phyloP scores from a whole-genome alignment of 2,329 filamentous ascomycete genomes.

The Botrytis paeoniae region DNA sequence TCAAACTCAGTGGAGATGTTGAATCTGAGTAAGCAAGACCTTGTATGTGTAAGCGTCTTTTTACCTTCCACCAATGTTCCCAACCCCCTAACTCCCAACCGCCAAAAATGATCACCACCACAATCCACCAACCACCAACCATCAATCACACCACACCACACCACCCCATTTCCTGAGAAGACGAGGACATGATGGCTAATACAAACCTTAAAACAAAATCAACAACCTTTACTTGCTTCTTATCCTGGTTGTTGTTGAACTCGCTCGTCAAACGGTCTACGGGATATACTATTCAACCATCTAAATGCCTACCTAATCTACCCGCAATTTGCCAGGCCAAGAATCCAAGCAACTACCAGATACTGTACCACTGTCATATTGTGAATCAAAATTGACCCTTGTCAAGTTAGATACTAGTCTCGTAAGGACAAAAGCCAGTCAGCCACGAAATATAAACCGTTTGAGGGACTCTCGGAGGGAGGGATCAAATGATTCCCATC shows the following conservation, averaged over 20 bases:
- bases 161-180: not conserved
- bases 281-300: not conserved
- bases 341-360: slow-evolving; percentile 1
- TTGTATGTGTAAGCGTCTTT: slow-evolving; percentile 18
- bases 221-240: not conserved
- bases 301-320: not conserved
- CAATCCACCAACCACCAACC: slow-evolving; percentile 4
- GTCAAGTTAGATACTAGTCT: not conserved
- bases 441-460: slow-evolving; percentile 10
- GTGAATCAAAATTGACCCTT: slow-evolving; percentile 8
- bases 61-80: not conserved
- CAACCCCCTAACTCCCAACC: slow-evolving; percentile 3
- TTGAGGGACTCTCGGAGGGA: not conserved
- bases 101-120: not conserved
- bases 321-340: not conserved
- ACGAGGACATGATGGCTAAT: not conserved
- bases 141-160: not conserved
- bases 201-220: not conserved
- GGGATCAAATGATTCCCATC: slow-evolving; percentile 1
- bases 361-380: not conserved
- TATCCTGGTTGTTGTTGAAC: not conserved
- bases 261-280: not conserved
- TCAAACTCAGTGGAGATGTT: slow-evolving; percentile 3
- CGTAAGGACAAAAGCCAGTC: not conserved
- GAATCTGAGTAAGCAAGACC: slow-evolving; percentile 19